Evolutionary conservation across 2,329 filamentous ascomycete genomes (phyloP), one percentile per base, ranked within the genome.

Genomic region (Nannizzia gypsea): DNA sequence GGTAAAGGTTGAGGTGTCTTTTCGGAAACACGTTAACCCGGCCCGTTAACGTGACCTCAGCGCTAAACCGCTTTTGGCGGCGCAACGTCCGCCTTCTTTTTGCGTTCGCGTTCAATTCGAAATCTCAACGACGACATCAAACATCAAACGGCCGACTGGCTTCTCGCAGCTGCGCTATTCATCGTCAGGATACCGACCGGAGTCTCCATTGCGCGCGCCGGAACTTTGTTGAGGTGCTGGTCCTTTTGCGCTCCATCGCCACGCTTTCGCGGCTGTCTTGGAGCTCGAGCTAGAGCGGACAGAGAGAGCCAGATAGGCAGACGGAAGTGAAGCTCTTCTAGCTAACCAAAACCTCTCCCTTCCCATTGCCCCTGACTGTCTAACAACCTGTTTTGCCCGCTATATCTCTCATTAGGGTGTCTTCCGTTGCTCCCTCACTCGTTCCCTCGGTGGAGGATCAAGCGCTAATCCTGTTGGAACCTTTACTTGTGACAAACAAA

Each of bases 391-490:
- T 31, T 52, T 15, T 31, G 11, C 48, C 48, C 48, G 15, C 28
- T 13, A n/a, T 42, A 42, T 52, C 15, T 52, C 48, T 28, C 13
- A 13, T 28, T 52, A 52, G 26, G 22, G 22, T 20, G 48, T 31
- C 48, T 52, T 9, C 26, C 48, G 8, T 52, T 52, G 48, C 48
- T 52, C 48, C 28, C 24, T 28, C 48, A 31, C 22, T 52, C 48
- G 48, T 24, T 52, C 28, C n/a, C 48, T 52, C 54, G 11, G 31
- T 24, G 31, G 31, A 38, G 31, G 38, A 42, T 38, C 31, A 36
- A 28, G 59, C 20, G 54, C 42, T 60, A 46, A 58, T 58, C 57
- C 60, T 60, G 57, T 61, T 55, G 60, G 54, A 42, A 38, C 17
- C 31, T 20, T 56, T 42, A 52, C 38, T 38, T 42, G 38, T 56